Evolutionary conservation across 176 grass and related monocot genomes (phyloP), one percentile per base, ranked within the genome.

Genomic region (Musa itinerans): DNA sequence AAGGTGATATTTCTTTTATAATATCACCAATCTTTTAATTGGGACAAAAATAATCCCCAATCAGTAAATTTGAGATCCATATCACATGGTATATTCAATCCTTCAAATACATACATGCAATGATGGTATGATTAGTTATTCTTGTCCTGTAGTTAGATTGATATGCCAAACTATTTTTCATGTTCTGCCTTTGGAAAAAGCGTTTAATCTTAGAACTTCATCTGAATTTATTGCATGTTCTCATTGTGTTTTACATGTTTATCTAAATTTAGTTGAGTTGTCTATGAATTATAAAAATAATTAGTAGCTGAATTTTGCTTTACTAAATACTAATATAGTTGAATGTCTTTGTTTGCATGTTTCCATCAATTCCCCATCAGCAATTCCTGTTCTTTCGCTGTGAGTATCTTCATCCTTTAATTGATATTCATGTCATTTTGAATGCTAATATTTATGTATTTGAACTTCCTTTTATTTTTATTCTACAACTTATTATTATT

Each of bases 351-450:
- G 75, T 77, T 72, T 87, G 82, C 88, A 91, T 98, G 86, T 76
- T 69, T 59, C 69, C 77, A 62, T 70, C 72, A 25, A 76, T 65
- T 76, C 82, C 82, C 78, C 71, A 69, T 63, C 88, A 98, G 94
- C 94, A 63, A 98, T 98, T 91, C 94, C 94, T 85, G 94, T 98
- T 87, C 80, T 98, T 9, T 98, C 94, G 79, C 89, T 93, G 94
- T 98, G 89, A 93, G 94, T 79, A 82, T 48, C 20, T 71, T 59
- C 17, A 54, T 69, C 69, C 53, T 51, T 76, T 74, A 73, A 51
- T 20, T 68, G 29, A 64, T 27, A 24, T 77, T 61, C 34, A 43
- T 5, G 20, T 6, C 29, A 53, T 55, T 23, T 78, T 53, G 34
- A 43, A 21, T 59, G 43, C 11, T 72, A 63, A 17, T 4, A n/a